Conservation (phyloP, 371 early-diverging fungal genomes). For the Synchytrium microbalum region DNA sequence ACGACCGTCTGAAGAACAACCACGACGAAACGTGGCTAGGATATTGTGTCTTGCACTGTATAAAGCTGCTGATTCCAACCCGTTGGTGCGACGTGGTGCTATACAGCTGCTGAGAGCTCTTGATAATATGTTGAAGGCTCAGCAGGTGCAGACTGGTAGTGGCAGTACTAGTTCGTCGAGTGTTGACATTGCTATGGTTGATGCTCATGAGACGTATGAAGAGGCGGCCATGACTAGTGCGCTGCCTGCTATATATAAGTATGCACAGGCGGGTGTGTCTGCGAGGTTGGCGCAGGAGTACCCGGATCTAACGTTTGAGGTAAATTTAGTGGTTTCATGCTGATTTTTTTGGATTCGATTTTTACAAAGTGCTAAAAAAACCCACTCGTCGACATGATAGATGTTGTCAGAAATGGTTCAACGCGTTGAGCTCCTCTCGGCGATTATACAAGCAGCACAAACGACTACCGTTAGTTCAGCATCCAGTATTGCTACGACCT, state of each 20-base stretch:
- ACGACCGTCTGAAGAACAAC: background rate
- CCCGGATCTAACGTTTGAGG: conserved; percentile 59
- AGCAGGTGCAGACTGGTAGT: conserved; percentile 20
- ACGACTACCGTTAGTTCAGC: background rate
- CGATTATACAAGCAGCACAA: conserved; percentile 20
- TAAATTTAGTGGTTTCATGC: conserved; percentile 7
- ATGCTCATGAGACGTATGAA: conserved; percentile 28
- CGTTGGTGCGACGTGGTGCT: conserved; percentile 67
- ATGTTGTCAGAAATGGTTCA: conserved; percentile 72
- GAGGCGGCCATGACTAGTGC: conserved; percentile 59
- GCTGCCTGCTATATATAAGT: conserved; percentile 73
- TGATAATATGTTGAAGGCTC: conserved; percentile 43
- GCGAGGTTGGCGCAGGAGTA: conserved; percentile 57
- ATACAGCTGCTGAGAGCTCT: conserved; percentile 64
- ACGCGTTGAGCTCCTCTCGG: conserved; percentile 62
- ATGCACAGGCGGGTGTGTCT: conserved; percentile 63
- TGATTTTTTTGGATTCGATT: conserved; percentile 1
- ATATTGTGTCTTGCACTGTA: conserved; percentile 71
- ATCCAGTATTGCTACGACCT: too few relatives aligned
- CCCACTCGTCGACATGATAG: conserved; percentile 5
- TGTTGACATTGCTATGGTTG: conserved; percentile 9
- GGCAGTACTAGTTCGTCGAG: conserved; percentile 40
- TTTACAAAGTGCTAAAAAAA: background rate
- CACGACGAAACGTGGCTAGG: conserved; percentile 40
- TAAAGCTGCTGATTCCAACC: conserved; percentile 70